These are phyloP conservation scores for Scedosporium dehoogii DNA, from an alignment of 2,329 filamentous ascomycete genomes.

Conservation along the genomic window DNA sequence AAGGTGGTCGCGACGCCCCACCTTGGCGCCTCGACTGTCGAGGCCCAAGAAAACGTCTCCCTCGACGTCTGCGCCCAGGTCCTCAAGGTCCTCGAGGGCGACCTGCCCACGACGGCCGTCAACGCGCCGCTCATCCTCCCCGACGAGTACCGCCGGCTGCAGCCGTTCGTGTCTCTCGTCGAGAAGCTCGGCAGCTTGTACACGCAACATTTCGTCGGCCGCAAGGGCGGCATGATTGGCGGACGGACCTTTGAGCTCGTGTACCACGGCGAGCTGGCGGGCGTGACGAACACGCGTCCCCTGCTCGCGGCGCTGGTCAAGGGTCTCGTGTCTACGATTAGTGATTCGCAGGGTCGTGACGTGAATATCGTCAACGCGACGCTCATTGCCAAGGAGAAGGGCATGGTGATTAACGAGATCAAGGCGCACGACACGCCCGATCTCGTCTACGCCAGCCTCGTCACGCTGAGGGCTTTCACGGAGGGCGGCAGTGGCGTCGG, in stretches of 20 bases:
- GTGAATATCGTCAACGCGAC: constrained; percentile 79
- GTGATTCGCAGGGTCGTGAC: constrained; percentile 37
- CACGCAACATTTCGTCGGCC: constrained; percentile 58
- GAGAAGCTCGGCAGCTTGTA: constrained; percentile 74
- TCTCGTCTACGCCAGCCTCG: constrained; percentile 57
- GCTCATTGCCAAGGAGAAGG: constrained; percentile 65
- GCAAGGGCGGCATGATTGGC: constrained; percentile 35
- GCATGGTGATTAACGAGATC: constrained; percentile 67
- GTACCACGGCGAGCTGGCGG: constrained; percentile 66
- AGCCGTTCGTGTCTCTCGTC: constrained; percentile 65
- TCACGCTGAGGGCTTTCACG: constrained; percentile 53
- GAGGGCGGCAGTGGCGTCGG: constrained; percentile 17
- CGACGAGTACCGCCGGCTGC: constrained; percentile 68
- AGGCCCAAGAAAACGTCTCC: constrained; percentile 77
- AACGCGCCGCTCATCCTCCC: constrained; percentile 75
- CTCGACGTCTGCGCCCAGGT: constrained; percentile 78
- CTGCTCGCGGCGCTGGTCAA: constrained; percentile 72
- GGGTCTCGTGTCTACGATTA: constrained; percentile 61
- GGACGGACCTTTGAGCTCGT: constrained; percentile 65
- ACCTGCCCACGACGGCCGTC: constrained; percentile 65
- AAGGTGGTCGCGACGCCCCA: constrained; percentile 72
- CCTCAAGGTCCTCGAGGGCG: constrained; percentile 60
- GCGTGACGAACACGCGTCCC: constrained; percentile 64
- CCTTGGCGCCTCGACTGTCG: constrained; percentile 67
- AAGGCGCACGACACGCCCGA: constrained; percentile 53